Conservation (phyloP, 1,139 yeast species). For the Yarrowia galli region DNA sequence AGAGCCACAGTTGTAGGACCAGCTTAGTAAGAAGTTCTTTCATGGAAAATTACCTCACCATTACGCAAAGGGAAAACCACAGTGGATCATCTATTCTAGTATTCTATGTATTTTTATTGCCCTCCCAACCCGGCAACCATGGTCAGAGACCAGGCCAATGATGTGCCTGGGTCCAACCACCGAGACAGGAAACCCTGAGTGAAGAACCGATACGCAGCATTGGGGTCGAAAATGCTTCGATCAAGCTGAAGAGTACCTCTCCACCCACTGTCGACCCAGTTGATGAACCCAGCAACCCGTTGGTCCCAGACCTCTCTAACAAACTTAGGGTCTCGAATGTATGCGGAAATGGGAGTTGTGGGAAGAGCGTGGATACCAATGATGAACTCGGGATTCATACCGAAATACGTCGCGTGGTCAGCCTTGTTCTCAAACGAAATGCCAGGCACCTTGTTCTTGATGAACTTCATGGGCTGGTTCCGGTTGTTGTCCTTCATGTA, state of each 20-base stretch:
- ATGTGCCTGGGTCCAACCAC: slow-evolving; percentile 86
- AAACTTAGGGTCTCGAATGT: slow-evolving; percentile 67
- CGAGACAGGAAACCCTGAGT: slow-evolving; percentile 56
- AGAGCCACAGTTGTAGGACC: slow-evolving; percentile 7
- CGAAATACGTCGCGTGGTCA: slow-evolving; percentile 89
- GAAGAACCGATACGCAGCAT: slow-evolving; percentile 65
- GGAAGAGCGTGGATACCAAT: slow-evolving; percentile 96
- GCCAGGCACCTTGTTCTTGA: slow-evolving; percentile 71
- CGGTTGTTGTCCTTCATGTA: slow-evolving; percentile 61
- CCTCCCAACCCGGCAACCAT: slow-evolving; percentile 62
- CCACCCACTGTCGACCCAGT: slow-evolving; percentile 65
- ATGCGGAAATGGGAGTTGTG: slow-evolving; percentile 78
- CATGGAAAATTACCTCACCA: no score
- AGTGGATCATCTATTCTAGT: neutral
- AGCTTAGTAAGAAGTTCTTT: no score
- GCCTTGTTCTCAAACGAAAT: slow-evolving; percentile 79
- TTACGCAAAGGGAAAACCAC: neutral
- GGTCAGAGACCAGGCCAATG: slow-evolving; percentile 86
- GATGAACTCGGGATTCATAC: slow-evolving; percentile 72
- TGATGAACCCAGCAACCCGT: slow-evolving; percentile 54
- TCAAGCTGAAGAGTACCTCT: slow-evolving; percentile 78
- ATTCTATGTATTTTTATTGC: slow-evolving; percentile 19
- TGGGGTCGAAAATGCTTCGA: slow-evolving; percentile 73
- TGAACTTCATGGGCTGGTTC: slow-evolving; percentile 61
- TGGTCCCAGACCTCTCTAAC: slow-evolving; percentile 80